Evolutionary conservation across 2,329 filamentous ascomycete genomes (phyloP), one percentile per base, ranked within the genome.

Genomic region (Aureobasidium lini): DNA sequence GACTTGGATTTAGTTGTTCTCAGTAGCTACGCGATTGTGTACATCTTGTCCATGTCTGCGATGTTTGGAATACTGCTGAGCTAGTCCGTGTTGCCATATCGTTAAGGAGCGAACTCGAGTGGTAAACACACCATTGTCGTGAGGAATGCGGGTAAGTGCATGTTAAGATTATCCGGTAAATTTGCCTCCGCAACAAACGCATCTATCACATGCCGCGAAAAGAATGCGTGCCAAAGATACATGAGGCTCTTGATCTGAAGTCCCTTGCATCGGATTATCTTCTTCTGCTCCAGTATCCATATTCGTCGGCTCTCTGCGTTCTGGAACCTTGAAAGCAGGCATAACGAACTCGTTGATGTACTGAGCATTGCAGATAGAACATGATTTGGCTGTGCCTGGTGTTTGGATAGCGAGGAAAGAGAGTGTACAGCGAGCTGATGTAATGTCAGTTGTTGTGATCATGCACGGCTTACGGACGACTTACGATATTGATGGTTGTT

Each of bases 331-430:
- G 18, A 64, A 46, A 29, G 58, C 42, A 13, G 61, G 56, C 28
- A 52, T 54, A n/a, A 42, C 60, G 15, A 78, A 75, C 49, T 80
- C 76, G 46, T 74, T 75, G 7, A 82, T 64, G 63, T 76, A 81
- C 46, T 78, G 76, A 29, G 70, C 76, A 11, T 68, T 73, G 64
- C 82, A 84, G n/a, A 77, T 69, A 16, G 76, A 76, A 66, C 82
- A 84, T 52, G 73, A 74, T 64, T 82, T 83, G 11, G 79, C 79
- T 2, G 78, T 72, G 1, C 76, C 76, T 2, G 81, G 80, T 36
- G 77, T 75, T 65, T 83, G 80, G 6, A 84, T 81, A 1, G 80
- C 73, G 6, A 82, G 64, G 54, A 81, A 79, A n/a, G 78, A 81
- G 23, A 84, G 63, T 11, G 74, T 74, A 64, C 82, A 84, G 37